Evolutionary conservation across 2,329 filamentous ascomycete genomes (phyloP), one percentile per base, ranked within the genome.

Genomic region (Penicillium digitatum): DNA sequence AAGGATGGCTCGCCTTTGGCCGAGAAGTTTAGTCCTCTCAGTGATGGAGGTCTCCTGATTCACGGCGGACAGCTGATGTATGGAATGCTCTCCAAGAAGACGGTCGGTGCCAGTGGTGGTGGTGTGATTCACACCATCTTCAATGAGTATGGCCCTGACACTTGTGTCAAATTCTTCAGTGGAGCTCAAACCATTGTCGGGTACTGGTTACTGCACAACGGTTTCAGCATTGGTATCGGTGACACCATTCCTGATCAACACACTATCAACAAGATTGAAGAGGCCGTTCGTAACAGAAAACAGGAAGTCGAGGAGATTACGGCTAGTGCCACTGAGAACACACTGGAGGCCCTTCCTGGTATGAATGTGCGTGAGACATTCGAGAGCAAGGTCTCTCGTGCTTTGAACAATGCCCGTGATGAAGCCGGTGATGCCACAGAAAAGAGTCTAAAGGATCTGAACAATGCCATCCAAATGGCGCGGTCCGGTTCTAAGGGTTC

Each of bases 281-380:
- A 83, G 7, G 88, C 90, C 54, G 91, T 99, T 62, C 82, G 88
- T 26, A 81, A 83, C 38, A 86, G 95, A 67, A 99, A 99, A 79
- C 79, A 80, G 0, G 85, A 92, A 63, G 92, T 99, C 54, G 84
- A 86, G 40, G 77, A 81, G 2, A 83, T 95, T 55, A 94, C 92
- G 10, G 80, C 81, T 6, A 79, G 84, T 69, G 95, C 95, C 2
- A 95, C 92, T 3, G 85, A 86, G 48, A 95, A 97, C 72, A 81
- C 87, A 65, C 84, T 99, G 44, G 94, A 99, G 73, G 85, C 92
- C n/a, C 78, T 94, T 51, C 94, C 94, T 40, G 94, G 94, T 83
- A 96, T 99, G 92, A 99, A 95, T 62, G 88, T 99, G 57, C 89
- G 95, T 79, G 91, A 96, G 70, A 97, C 94, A 0, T 99, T 99